Evolutionary conservation across 2,329 filamentous ascomycete genomes (phyloP), one percentile per base, ranked within the genome.

Genomic region (Penicillium olsonii): DNA sequence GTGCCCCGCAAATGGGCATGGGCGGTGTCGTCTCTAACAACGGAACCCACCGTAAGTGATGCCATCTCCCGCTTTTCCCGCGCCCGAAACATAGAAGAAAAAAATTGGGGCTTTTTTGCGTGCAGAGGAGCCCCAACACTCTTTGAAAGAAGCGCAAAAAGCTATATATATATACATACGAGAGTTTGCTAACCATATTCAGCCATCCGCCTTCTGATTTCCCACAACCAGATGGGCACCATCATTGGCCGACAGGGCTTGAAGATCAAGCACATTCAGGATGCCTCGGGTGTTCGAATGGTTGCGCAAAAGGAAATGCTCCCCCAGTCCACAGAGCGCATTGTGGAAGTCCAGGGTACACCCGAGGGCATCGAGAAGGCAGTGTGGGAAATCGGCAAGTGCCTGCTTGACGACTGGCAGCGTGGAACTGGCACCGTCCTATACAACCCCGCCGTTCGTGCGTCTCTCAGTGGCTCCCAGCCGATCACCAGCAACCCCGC

Each of bases 281-380:
- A 99, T 71, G 87, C 85, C 24, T 97, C 94, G 5, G 92, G 92
- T 58, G 94, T 97, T 51, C 92, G 94, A 68, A 99, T 99, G 94
- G 92, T 99, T 41, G 94, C 94, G 34, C 94, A 99, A 75, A 99
- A 99, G 77, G 94, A 99, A 68, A 99, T 99, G 94, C 85, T 99
- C 7, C 94, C 94, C 29, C 94, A 99, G 73, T 99, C 94, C 5
- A 99, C 94, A 27, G 94, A 99, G 78, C 88, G 94, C 58, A 92
- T 99, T 63, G 94, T 99, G 58, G 94, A 99, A 70, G 87, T 99
- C 38, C 92, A 96, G 71, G 94, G 94, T 62, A 92, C 88, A 15
- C 92, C 94, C 14, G 91, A 95, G 47, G 92, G 92, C 53, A 95
- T 99, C 64, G 91, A 96, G 75, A 91, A 92, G 69, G 92, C 94